A percentile compares a stretch with the other conserved stretches of the same genome.
phyloP scores from a whole-genome alignment of 176 grass and related monocot species.

The Raddia guianensis region DNA sequence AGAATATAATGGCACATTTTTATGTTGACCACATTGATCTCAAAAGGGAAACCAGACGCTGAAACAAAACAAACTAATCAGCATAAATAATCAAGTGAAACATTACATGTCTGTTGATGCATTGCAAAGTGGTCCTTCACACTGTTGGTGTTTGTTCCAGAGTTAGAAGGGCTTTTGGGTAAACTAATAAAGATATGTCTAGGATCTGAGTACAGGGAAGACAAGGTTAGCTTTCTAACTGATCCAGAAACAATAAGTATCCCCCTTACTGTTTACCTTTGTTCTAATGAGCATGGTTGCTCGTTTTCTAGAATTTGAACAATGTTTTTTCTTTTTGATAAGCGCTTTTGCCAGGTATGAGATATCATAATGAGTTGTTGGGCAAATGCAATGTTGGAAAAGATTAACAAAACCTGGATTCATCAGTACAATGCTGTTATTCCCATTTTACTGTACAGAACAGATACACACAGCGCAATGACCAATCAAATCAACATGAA shows the following conservation, averaged over 20 bases:
- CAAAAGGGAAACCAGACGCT: neutral
- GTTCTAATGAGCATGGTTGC: slow-evolving; percentile 6
- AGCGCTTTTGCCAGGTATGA: neutral
- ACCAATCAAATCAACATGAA: neutral
- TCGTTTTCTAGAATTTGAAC: neutral
- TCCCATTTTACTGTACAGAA: neutral
- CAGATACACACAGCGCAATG: neutral
- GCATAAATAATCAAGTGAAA: slow-evolving; percentile 21
- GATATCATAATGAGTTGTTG: neutral
- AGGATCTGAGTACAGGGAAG: neutral
- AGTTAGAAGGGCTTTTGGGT: neutral
- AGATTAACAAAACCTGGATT: neutral
- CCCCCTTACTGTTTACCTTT: neutral
- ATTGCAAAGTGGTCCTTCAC: neutral
- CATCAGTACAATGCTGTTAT: neutral
- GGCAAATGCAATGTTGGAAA: neutral
- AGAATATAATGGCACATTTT: neutral
- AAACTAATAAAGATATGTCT: neutral
- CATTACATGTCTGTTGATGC: neutral
- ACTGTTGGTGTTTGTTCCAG: neutral
- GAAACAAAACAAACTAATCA: slow-evolving; percentile 16
- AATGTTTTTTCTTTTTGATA: neutral
- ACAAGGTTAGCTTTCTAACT: neutral
- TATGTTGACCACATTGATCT: neutral
- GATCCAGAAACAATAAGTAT: neutral